Conservation (phyloP, 2,329 filamentous ascomycete species). For the Cucurbitaria berberidis region DNA sequence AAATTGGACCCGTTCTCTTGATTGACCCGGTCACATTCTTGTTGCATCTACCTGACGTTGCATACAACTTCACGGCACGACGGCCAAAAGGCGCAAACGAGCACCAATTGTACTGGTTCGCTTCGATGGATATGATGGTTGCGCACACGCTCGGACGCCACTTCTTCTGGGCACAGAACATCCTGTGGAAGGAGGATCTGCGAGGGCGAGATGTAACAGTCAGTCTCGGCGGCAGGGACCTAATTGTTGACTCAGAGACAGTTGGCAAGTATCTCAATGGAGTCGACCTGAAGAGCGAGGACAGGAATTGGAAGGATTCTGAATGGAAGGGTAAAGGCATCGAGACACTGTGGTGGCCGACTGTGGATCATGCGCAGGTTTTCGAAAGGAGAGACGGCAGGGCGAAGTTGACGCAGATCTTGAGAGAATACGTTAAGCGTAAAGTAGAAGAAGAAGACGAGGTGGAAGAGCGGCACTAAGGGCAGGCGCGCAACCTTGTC, state of each 20-base stretch:
- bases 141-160: conserved; percentile 68
- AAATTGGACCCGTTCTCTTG: conserved; percentile 59
- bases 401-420: conserved; percentile 29
- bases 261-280: conserved; percentile 64
- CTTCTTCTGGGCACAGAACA: conserved; percentile 76
- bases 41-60: conserved; percentile 72
- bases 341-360: conserved; percentile 66
- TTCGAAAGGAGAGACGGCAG: conserved; percentile 39
- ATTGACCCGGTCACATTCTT: conserved; percentile 71
- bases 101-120: conserved; percentile 74
- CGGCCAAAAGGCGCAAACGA: conserved; percentile 63
- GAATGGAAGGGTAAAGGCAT: conserved; percentile 53
- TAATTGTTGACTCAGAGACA: conserved; percentile 67
- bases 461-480: background rate
- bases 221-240: conserved; percentile 64
- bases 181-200: conserved; percentile 73
- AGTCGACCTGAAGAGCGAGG: conserved; percentile 37
- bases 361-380: conserved; percentile 68
- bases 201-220: conserved; percentile 59
- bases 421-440: conserved; percentile 33
- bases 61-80: conserved; percentile 67
- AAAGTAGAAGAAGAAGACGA: conserved; percentile 9
- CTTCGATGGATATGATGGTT: conserved; percentile 69
- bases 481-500: background rate
- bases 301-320: conserved; percentile 39